These are phyloP conservation scores for Calocybe indica DNA, from an alignment of 768 basidiomycete genomes.

Conservation along the genomic window DNA sequence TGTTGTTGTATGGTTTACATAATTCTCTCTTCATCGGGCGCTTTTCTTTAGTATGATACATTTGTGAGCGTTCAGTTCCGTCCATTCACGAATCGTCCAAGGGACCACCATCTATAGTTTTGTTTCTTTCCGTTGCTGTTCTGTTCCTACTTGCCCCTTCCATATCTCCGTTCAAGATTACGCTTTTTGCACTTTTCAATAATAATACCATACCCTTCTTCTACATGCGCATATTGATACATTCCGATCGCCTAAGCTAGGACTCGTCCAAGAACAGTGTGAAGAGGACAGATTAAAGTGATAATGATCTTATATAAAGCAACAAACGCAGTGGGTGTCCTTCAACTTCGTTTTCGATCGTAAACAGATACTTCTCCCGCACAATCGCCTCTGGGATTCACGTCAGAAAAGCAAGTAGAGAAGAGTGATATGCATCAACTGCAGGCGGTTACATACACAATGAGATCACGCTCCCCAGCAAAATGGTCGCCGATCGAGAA, in stretches of 20 bases:
- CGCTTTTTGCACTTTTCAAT: constrained; percentile 12
- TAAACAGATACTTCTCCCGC: constrained; percentile 42
- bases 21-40: too few relatives aligned
- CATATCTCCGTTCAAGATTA: constrained; percentile 14
- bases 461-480: constrained; percentile 45
- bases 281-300: too few relatives aligned
- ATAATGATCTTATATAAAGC: too few relatives aligned
- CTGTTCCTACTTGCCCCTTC: too few relatives aligned
- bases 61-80: constrained; percentile 7
- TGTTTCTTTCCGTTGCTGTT: too few relatives aligned
- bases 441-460: constrained; percentile 43
- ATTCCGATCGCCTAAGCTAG: too few relatives aligned
- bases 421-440: background rate
- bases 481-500: constrained; percentile 55
- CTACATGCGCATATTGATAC: constrained; percentile 14
- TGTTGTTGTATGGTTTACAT: background rate
- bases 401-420: background rate
- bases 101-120: too few relatives aligned
- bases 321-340: background rate
- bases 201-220: constrained; percentile 23
- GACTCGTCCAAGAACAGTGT: too few relatives aligned
- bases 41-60: constrained; percentile 1
- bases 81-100: constrained; percentile 7
- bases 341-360: constrained; percentile 1
- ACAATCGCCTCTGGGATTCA: constrained; percentile 37